phyloP scores from a whole-genome alignment of 345 rosid species.

The Xanthoceras sorbifolium region DNA sequence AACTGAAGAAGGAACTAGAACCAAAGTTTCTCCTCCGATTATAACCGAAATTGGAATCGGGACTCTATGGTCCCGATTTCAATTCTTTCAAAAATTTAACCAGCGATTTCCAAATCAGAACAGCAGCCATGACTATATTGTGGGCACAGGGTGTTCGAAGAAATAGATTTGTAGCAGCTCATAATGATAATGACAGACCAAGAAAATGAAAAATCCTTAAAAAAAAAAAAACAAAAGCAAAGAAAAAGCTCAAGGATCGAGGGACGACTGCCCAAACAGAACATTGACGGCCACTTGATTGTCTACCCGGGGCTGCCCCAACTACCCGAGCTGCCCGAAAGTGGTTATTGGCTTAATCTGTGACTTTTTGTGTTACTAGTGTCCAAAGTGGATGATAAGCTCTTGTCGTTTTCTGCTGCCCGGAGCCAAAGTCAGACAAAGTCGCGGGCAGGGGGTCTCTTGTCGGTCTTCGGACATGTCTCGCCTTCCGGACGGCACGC shows the following conservation, averaged over 20 bases:
- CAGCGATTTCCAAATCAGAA: too few species aligned
- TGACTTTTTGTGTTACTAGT: background rate
- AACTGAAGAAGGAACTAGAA: too few species aligned
- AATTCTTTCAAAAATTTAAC: too few species aligned
- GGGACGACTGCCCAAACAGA: slow-evolving; percentile 18
- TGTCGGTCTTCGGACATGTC: slow-evolving; percentile 35
- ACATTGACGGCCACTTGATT: slow-evolving; percentile 40
- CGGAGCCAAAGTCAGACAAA: slow-evolving; percentile 20
- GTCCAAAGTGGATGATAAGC: background rate
- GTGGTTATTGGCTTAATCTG: too few species aligned
- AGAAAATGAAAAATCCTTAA: background rate
- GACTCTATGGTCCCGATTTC: too few species aligned
- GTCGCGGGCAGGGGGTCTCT: slow-evolving; percentile 17
- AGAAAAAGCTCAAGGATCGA: slow-evolving; percentile 31
- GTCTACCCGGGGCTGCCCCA: slow-evolving; percentile 22
- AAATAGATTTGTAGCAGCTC: background rate
- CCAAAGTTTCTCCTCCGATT: too few species aligned
- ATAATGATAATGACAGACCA: slow-evolving; percentile 30
- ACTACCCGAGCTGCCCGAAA: slow-evolving; percentile 24
- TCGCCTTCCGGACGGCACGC: slow-evolving; percentile 81
- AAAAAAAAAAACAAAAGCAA: background rate
- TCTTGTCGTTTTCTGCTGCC: slow-evolving; percentile 40
- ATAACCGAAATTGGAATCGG: too few species aligned
- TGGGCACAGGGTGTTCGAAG: background rate
- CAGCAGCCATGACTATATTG: too few species aligned